Conservation (phyloP, 2,329 filamentous ascomycete species). For the Seiridium cupressi region DNA sequence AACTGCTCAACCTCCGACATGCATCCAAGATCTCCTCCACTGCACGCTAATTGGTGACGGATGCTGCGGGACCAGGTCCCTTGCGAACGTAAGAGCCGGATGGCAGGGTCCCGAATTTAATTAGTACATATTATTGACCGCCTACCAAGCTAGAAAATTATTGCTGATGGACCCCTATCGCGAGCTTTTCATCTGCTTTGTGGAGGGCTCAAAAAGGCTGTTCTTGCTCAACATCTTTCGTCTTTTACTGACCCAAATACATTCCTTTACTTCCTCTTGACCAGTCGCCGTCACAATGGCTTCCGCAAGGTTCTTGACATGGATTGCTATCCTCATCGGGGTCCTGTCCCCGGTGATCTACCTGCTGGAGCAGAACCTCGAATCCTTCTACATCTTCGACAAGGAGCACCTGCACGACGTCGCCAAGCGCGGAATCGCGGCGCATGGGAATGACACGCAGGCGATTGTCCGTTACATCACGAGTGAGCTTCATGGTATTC, state of each 20-base stretch:
- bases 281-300: not conserved
- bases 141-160: not conserved
- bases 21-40: not conserved
- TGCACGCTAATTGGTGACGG: not conserved
- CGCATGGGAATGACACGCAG: conserved; percentile 74
- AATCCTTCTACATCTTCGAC: conserved; percentile 74
- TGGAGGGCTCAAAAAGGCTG: not conserved
- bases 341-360: conserved; percentile 52
- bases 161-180: conserved; percentile 1
- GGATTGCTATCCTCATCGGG: conserved; percentile 11
- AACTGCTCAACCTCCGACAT: too few species aligned
- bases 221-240: not conserved
- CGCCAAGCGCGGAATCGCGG: conserved; percentile 60
- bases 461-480: conserved; percentile 70
- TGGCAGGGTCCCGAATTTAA: not conserved
- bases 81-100: conserved; percentile 1
- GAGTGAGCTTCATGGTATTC: conserved; percentile 57
- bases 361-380: conserved; percentile 56
- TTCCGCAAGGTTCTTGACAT: conserved; percentile 5
- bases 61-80: not conserved
- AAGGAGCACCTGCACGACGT: conserved; percentile 67
- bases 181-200: not conserved
- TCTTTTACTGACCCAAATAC: not conserved
- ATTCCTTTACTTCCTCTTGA: not conserved
- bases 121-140: not conserved